Evolutionary conservation across 768 basidiomycete species (phyloP).

Genomic region (Phanerodontia chrysosporium): DNA sequence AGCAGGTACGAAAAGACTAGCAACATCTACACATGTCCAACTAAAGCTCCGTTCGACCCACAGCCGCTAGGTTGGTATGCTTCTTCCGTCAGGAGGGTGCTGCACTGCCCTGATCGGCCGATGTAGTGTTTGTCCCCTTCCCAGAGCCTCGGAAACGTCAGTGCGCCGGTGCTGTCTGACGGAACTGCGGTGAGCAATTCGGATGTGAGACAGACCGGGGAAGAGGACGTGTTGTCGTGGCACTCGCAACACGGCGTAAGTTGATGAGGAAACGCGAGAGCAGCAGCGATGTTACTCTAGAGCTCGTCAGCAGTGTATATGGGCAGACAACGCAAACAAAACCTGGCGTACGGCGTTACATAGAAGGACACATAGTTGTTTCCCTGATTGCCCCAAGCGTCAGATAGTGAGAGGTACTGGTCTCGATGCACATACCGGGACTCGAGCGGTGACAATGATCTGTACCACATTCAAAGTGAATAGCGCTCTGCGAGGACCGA

Average conservation of each 20-base stretch:
- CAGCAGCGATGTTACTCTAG: conserved; percentile 15
- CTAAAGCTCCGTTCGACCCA: no score
- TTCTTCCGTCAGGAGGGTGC: no score
- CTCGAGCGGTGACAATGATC: conserved; percentile 12
- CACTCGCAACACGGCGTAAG: conserved; percentile 1
- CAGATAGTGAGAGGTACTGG: not conserved
- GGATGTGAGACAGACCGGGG: not conserved
- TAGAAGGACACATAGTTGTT: conserved; percentile 16
- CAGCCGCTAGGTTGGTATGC: no score
- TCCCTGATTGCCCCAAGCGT: conserved; percentile 1
- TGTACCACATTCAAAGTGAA: conserved; percentile 15
- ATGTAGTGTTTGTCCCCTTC: no score
- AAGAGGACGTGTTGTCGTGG: not conserved
- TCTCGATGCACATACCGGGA: conserved; percentile 2
- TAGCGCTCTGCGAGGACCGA: conserved; percentile 6
- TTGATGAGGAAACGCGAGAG: conserved; percentile 18
- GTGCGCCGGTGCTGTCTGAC: no score
- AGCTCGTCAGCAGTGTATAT: not conserved
- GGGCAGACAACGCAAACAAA: not conserved
- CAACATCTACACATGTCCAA: no score
- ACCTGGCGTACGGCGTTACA: conserved; percentile 12
- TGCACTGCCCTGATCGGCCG: no score
- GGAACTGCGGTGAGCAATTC: no score
- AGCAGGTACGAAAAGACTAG: no score
- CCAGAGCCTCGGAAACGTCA: no score